Evolutionary conservation across 805 yeast genomes (phyloP).

Genomic region (Clavispora fructus): DNA sequence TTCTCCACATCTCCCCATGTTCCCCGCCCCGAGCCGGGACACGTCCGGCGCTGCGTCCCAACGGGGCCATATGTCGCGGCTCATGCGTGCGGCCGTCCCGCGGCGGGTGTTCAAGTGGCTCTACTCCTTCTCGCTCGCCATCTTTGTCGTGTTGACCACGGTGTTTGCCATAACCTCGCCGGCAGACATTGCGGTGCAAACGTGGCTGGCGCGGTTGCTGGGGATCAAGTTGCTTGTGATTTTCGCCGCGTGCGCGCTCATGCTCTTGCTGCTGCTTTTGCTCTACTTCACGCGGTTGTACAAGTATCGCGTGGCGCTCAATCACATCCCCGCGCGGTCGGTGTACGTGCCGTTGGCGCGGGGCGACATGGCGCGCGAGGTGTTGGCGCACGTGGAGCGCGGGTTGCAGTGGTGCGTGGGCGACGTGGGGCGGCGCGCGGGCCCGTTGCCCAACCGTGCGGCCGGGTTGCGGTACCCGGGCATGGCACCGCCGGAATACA

Average conservation of each 20-base stretch:
- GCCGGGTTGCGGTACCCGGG: slow-evolving; percentile 34
- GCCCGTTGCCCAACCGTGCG: slow-evolving; percentile 26
- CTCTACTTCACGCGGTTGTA: slow-evolving; percentile 58
- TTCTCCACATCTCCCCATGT: background rate
- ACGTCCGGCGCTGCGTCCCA: background rate
- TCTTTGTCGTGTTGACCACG: slow-evolving; percentile 32
- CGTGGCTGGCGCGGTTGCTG: slow-evolving; percentile 49
- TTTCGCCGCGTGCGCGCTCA: slow-evolving; percentile 61
- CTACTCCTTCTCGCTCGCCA: slow-evolving; percentile 39
- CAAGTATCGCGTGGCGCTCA: slow-evolving; percentile 50
- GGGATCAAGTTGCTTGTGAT: slow-evolving; percentile 81
- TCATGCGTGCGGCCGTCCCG: background rate
- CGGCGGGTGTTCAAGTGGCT: slow-evolving; percentile 32
- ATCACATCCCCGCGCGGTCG: slow-evolving; percentile 64
- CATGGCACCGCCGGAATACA: slow-evolving; percentile 36
- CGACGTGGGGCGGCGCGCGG: slow-evolving; percentile 29
- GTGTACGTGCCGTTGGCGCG: slow-evolving; percentile 61
- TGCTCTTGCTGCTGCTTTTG: slow-evolving; percentile 45
- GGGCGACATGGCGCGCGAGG: slow-evolving; percentile 39
- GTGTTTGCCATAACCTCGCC: slow-evolving; percentile 71
- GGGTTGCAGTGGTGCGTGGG: slow-evolving; percentile 23
- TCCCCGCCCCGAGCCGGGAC: background rate
- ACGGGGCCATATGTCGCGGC: background rate
- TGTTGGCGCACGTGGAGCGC: slow-evolving; percentile 20
- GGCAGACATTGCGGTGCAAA: slow-evolving; percentile 66